Base-by-base conservation (phyloP, 2,329 filamentous ascomycete species). In the Penicillium brasilianum region DNA sequence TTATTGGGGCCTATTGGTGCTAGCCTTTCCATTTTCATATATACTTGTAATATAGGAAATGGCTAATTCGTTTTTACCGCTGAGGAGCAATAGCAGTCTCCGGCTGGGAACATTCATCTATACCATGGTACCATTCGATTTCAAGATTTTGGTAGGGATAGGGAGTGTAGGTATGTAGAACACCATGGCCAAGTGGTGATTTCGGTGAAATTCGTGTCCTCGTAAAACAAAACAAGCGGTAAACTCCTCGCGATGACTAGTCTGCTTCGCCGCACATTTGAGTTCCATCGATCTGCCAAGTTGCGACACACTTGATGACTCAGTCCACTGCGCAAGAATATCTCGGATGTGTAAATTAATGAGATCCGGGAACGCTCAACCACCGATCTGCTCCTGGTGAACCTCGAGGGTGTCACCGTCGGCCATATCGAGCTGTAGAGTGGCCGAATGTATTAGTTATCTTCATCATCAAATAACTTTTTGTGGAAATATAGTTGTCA, bases 371-470 rank as follows among this genome's bases (percentile, higher is more conserved):
- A 4, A 22, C 16, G 13, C 18, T 36, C n/a, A 77, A 18, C 93
- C 94, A 62, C 95, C 95, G 64, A 98, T 95, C 81, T 99, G 95
- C 78, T 99, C 95, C 78, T 98, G 95, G 77, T 98, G 94, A 28
- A 99, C 95, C 75, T 99, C 95, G 28, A 99, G 88, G 0, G 92
- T 96, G 74, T 99, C 95, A 37, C 95, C 94, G 70, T 99, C 95
- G 67, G 88, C 83, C 95, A 99, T 99, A 64, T 98, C 95, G 58
- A 98, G 89, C 95, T 98, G 14, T 9, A 71, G 13, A 36, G 6
- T 48, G 13, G 4, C 22, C 20, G n/a, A 18, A 14, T 55, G 62
- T 43, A 22, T 44, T 6, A 25, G 48, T 52, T n/a, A 46, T 30
- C 22, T 30, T 48, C 14, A 49, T 36, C 13, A 25, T 51, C n/a